These are phyloP conservation scores for Pichia cephalocereana DNA, from an alignment of 805 yeast genomes.

Conservation along the genomic window DNA sequence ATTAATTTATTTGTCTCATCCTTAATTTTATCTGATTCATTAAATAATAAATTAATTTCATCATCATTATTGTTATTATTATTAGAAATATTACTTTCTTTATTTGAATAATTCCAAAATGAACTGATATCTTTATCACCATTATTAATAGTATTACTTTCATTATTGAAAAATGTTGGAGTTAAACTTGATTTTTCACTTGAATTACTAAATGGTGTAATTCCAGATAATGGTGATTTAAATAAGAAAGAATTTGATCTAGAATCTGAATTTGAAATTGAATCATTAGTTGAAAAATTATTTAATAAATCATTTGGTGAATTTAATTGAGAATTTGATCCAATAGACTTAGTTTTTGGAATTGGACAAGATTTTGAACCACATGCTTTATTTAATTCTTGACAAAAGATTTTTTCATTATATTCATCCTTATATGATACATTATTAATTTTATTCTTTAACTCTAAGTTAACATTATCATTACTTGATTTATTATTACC, in stretches of 20 bases:
- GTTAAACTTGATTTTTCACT: background rate
- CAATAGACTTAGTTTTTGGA: slow-evolving; percentile 32
- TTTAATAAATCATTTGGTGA: no score
- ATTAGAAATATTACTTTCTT: no score
- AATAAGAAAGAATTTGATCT: background rate
- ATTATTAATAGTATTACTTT: background rate
- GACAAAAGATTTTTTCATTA: slow-evolving; percentile 75
- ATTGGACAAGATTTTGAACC: slow-evolving; percentile 65
- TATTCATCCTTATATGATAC: slow-evolving; percentile 30
- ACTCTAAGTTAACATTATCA: background rate
- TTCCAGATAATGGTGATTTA: background rate
- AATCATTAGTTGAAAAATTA: no score
- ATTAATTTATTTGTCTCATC: slow-evolving; percentile 1
- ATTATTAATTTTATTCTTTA: slow-evolving; percentile 12
- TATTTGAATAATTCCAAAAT: background rate
- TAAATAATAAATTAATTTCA: slow-evolving; percentile 9
- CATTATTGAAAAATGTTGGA: background rate
- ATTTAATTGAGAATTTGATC: no score
- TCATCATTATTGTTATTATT: slow-evolving; percentile 8
- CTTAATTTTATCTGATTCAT: background rate
- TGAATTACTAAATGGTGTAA: background rate
- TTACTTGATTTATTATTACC: background rate
- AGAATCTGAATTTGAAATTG: background rate
- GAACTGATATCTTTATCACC: background rate
- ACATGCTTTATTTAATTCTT: slow-evolving; percentile 69